Percentiles rank a stretch among this genome's conserved stretches.
Evolutionary conservation across 208 protist species (phyloP).

Genomic region (Trypanosoma caninum): DNA sequence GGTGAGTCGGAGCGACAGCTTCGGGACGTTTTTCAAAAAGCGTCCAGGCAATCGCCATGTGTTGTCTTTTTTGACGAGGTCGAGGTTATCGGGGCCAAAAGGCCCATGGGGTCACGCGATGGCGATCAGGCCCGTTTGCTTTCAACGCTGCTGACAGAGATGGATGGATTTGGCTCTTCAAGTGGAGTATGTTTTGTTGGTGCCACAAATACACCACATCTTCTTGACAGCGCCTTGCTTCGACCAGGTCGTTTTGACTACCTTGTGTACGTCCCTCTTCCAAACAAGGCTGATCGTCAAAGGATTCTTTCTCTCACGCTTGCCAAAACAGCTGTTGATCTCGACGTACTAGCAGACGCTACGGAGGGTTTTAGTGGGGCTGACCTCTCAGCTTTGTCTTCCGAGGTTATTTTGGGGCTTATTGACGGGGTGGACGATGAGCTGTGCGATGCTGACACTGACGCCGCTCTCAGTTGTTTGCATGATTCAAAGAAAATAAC

Average conservation of each 20-base stretch:
- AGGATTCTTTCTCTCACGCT: constrained; percentile 64
- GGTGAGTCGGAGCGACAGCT: constrained; percentile 92
- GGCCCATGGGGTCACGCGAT: constrained; percentile 26
- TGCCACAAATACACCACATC: constrained; percentile 89
- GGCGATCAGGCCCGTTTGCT: constrained; percentile 83
- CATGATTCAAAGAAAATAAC: constrained; percentile 35
- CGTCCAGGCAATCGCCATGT: constrained; percentile 77
- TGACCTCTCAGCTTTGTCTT: constrained; percentile 63
- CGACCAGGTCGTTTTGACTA: constrained; percentile 90
- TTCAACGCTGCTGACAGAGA: constrained; percentile 96
- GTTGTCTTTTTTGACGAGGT: constrained; percentile 96
- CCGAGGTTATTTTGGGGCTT: constrained; percentile 46
- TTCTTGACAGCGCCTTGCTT: constrained; percentile 85
- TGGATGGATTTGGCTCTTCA: constrained; percentile 94
- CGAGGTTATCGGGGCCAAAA: constrained; percentile 84
- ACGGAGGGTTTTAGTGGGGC: constrained; percentile 86
- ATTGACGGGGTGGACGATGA: constrained; percentile 21
- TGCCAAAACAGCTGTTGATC: constrained; percentile 35
- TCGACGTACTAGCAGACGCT: constrained; percentile 32
- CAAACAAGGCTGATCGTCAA: constrained; percentile 38
- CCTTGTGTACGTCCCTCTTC: constrained; percentile 80
- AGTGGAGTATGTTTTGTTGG: constrained; percentile 86
- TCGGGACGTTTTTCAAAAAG: constrained; percentile 79
- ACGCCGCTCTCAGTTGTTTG: constrained; percentile 17
- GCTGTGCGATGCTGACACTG: background rate